Evolutionary conservation across 257 asterid genomes (phyloP).

Genomic region (Fraxinus americana): DNA sequence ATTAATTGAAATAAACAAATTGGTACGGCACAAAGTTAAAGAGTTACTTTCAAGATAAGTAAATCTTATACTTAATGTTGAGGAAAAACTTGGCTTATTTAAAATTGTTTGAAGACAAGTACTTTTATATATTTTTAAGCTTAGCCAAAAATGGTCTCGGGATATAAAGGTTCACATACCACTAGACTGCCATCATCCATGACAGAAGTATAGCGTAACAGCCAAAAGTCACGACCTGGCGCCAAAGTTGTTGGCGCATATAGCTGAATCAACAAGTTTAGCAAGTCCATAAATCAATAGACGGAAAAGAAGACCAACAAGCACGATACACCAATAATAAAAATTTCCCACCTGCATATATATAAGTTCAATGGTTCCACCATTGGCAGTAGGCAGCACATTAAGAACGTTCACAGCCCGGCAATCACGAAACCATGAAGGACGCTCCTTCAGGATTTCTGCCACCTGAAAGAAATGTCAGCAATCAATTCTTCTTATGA

Average conservation of each 20-base stretch:
- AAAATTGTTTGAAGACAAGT: background rate
- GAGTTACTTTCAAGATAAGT: background rate
- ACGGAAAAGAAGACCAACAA: background rate
- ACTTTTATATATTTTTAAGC: background rate
- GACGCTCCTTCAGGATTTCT: slow-evolving; percentile 90
- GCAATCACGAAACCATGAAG: slow-evolving; percentile 94
- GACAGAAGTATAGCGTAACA: slow-evolving; percentile 74
- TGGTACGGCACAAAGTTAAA: background rate
- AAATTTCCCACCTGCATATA: slow-evolving; percentile 72
- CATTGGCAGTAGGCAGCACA: slow-evolving; percentile 90
- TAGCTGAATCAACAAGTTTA: slow-evolving; percentile 40
- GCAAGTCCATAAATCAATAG: background rate
- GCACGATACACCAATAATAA: background rate
- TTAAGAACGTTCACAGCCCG: slow-evolving; percentile 76
- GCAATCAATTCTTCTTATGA: background rate
- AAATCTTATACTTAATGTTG: background rate
- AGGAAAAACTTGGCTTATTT: background rate
- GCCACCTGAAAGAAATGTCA: slow-evolving; percentile 56
- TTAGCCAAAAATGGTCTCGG: background rate
- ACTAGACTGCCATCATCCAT: slow-evolving; percentile 92
- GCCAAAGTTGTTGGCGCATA: slow-evolving; percentile 95
- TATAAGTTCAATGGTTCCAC: slow-evolving; percentile 92
- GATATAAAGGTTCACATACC: slow-evolving; percentile 43
- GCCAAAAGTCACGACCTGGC: slow-evolving; percentile 92
- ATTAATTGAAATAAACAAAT: background rate